Conservation (phyloP, 306 rosid species). For the Fragaria iinumae region DNA sequence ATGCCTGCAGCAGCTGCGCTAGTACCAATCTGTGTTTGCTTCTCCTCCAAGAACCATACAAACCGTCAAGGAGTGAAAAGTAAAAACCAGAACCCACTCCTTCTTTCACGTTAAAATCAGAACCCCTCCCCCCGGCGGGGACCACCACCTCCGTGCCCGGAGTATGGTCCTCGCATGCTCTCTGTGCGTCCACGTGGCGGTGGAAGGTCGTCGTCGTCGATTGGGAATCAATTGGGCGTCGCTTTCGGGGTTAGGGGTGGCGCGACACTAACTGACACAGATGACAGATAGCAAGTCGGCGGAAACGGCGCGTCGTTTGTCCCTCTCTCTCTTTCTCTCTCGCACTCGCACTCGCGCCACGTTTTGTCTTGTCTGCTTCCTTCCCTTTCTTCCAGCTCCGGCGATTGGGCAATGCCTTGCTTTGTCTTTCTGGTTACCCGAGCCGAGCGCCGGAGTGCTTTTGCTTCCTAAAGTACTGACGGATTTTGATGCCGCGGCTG, state of each 20-base stretch:
- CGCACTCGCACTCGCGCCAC: constrained; percentile 14
- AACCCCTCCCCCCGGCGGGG: neutral
- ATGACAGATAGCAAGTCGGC: constrained; percentile 40
- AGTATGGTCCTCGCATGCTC: constrained; percentile 26
- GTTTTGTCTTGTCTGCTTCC: constrained; percentile 26
- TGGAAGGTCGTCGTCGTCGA: neutral
- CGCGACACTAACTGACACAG: neutral
- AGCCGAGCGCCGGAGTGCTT: constrained; percentile 2
- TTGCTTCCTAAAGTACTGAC: neutral
- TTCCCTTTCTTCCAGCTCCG: constrained; percentile 5
- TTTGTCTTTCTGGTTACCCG: neutral
- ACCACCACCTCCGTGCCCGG: neutral
- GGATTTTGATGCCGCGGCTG: neutral
- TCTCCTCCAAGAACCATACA: neutral
- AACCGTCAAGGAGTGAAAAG: constrained; percentile 6
- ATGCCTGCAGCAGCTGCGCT: neutral
- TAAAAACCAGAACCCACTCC: neutral
- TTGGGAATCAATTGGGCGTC: constrained; percentile 21
- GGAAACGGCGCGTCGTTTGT: constrained; percentile 54
- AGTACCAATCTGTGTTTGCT: neutral
- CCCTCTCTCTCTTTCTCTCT: constrained; percentile 28
- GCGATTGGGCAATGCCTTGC: neutral
- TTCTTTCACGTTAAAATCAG: neutral
- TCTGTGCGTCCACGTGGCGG: constrained; percentile 18
- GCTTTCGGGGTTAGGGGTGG: constrained; percentile 23